Base-by-base conservation (phyloP, 352 stramenopile species). In the Phytophthora multivora region DNA sequence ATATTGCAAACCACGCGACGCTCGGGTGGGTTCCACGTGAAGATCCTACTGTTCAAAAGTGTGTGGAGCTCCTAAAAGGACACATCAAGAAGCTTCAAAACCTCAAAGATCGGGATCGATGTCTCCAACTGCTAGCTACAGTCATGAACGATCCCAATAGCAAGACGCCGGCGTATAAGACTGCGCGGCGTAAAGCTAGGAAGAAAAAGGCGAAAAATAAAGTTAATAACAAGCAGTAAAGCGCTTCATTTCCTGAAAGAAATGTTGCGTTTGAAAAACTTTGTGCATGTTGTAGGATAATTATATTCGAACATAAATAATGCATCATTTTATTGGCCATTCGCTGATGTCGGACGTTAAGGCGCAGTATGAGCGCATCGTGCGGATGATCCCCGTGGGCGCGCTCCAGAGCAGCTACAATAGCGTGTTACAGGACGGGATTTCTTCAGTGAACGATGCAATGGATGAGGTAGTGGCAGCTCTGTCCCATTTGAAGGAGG, bases 311-410 rank as follows among this genome's bases (percentile, higher is more conserved):
- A n/a, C n/a, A n/a, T n/a, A n/a, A n/a, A n/a, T n/a, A n/a, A n/a
- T n/a, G n/a, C n/a, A n/a, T n/a, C n/a, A n/a, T n/a, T n/a, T n/a
- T n/a, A n/a, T n/a, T n/a, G n/a, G n/a, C n/a, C n/a, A n/a, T n/a
- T n/a, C n/a, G n/a, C n/a, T n/a, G n/a, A n/a, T n/a, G n/a, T n/a
- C n/a, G n/a, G n/a, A n/a, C n/a, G n/a, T n/a, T n/a, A n/a, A n/a
- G n/a, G n/a, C n/a, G n/a, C n/a, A n/a, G n/a, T n/a, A n/a, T 23
- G 47, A 53, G 47, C 47, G 47, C 47, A 53, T 43, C 13, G 47
- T 53, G 47, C 47, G 47, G 12, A 43, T 53, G 31, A 53, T 53
- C 5, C 47, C 47, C 19, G 47, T 43, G 12, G 12, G 23, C 30
- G 47, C 40, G 11, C 31, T 53, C 0, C 30, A 42, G 12, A 43